A percentile compares a stretch with the other conserved stretches of the same genome.
Evolutionary conservation across 108 stramenopile species (phyloP).

Genomic region (Epipyxis sp.): DNA sequence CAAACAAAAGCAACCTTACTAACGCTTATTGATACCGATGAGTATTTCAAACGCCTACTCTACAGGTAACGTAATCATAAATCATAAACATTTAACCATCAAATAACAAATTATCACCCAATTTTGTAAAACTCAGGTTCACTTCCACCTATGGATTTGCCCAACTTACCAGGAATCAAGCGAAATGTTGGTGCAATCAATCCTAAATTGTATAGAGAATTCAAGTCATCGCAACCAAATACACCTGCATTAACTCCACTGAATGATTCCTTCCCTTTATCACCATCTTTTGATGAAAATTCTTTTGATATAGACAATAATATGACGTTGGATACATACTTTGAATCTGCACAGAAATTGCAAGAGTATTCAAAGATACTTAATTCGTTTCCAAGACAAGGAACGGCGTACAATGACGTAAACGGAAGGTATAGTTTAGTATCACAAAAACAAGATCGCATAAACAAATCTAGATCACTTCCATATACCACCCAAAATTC

Average conservation of each 20-base stretch:
- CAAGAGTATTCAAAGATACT: not conserved
- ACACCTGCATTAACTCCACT: no score
- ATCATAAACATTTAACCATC: no score
- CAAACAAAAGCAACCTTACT: no score
- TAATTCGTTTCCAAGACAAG: not conserved
- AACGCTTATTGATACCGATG: no score
- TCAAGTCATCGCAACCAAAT: not conserved
- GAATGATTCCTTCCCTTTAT: not conserved
- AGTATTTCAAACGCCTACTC: no score
- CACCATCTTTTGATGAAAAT: not conserved
- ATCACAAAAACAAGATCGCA: slow-evolving; percentile 1
- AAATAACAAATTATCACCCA: no score
- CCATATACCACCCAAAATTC: not conserved
- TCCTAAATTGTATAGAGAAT: slow-evolving; percentile 22
- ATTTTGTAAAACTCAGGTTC: no score
- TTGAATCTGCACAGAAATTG: not conserved
- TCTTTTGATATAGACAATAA: not conserved
- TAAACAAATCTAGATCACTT: not conserved
- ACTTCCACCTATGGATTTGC: slow-evolving; percentile 7
- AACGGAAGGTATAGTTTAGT: slow-evolving; percentile 4
- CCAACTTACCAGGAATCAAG: slow-evolving; percentile 17
- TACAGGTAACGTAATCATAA: not conserved
- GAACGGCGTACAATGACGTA: slow-evolving; percentile 14
- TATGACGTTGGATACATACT: not conserved
- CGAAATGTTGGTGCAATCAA: not conserved